These are phyloP conservation scores for Komagataella phaffii DNA, from an alignment of 805 yeast genomes.

Conservation along the genomic window DNA sequence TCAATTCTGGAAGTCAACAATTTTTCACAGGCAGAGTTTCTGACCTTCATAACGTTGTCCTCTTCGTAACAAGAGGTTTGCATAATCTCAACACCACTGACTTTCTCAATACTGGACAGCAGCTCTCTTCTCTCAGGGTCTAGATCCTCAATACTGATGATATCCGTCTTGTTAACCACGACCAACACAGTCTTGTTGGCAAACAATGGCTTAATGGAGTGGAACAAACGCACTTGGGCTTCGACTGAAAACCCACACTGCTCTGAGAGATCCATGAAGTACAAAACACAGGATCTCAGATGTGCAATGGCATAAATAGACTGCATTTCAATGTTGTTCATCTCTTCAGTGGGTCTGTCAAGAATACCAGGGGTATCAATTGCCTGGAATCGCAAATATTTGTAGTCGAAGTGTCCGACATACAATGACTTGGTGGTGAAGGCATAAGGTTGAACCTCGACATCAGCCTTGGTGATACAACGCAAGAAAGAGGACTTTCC, in stretches of 20 bases:
- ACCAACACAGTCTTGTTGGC: constrained; percentile 95
- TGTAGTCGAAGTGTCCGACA: constrained; percentile 98
- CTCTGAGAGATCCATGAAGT: constrained; percentile 97
- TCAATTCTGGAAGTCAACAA: constrained; percentile 90
- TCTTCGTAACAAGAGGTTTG: constrained; percentile 88
- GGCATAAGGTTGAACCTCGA: constrained; percentile 98
- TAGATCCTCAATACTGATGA: constrained; percentile 74
- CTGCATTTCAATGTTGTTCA: constrained; percentile 99
- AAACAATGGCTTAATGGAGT: constrained; percentile 91
- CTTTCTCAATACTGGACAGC: constrained; percentile 47
- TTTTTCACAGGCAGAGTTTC: constrained; percentile 96
- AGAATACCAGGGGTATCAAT: constrained; percentile 98
- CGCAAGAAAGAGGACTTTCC: constrained; percentile 94
- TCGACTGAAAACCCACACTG: constrained; percentile 98
- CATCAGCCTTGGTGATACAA: constrained; percentile 94
- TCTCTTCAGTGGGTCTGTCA: constrained; percentile 98
- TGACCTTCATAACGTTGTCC: constrained; percentile 88
- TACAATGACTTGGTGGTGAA: constrained; percentile 95
- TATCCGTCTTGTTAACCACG: constrained; percentile 91
- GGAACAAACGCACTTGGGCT: constrained; percentile 94
- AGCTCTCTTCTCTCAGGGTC: constrained; percentile 62
- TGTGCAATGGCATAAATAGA: constrained; percentile 98
- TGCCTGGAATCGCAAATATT: constrained; percentile 95
- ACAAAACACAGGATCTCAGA: constrained; percentile 88
- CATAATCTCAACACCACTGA: constrained; percentile 84